Conservation (phyloP, 2,329 filamentous ascomycete species). For the Venturia asperata region DNA sequence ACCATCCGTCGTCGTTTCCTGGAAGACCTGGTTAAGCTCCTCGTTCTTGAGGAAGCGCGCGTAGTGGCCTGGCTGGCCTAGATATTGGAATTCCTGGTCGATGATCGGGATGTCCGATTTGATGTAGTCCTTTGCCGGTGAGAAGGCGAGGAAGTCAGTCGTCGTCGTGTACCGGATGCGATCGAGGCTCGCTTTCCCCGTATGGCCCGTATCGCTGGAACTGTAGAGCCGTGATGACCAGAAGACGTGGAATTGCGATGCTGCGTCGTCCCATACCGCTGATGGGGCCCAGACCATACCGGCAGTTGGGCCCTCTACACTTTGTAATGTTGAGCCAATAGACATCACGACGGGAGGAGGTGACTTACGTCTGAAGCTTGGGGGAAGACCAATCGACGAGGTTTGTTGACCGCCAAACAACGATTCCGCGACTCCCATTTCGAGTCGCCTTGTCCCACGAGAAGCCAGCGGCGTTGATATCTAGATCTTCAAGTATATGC, state of each 20-base stretch:
- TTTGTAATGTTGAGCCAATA: not conserved
- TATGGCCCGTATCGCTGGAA: not conserved
- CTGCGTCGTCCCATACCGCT: slow-evolving; percentile 11
- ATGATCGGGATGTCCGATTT: slow-evolving; percentile 8
- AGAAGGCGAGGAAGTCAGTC: slow-evolving; percentile 12
- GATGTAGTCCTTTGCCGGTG: slow-evolving; percentile 13
- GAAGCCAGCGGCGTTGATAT: slow-evolving; percentile 16
- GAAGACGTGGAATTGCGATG: slow-evolving; percentile 17
- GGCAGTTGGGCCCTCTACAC: slow-evolving; percentile 6
- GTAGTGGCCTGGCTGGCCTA: slow-evolving; percentile 16
- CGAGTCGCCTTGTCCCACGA: slow-evolving; percentile 16
- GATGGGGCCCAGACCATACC: slow-evolving; percentile 18
- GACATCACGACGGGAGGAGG: not conserved
- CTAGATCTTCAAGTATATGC: slow-evolving; percentile 11
- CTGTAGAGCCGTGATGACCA: slow-evolving; percentile 15
- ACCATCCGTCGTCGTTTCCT: slow-evolving; percentile 12
- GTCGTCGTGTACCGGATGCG: slow-evolving; percentile 10
- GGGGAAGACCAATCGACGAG: slow-evolving; percentile 14
- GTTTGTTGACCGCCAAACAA: slow-evolving; percentile 11
- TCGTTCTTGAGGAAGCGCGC: slow-evolving; percentile 17
- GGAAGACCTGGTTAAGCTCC: slow-evolving; percentile 8
- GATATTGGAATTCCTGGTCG: slow-evolving; percentile 18
- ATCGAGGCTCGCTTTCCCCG: not conserved
- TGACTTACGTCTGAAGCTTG: slow-evolving; percentile 1
- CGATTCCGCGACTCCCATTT: slow-evolving; percentile 16